phyloP scores from a whole-genome alignment of 192 early-diverging fungal genomes.

The Chytriomyces hyalinus region DNA sequence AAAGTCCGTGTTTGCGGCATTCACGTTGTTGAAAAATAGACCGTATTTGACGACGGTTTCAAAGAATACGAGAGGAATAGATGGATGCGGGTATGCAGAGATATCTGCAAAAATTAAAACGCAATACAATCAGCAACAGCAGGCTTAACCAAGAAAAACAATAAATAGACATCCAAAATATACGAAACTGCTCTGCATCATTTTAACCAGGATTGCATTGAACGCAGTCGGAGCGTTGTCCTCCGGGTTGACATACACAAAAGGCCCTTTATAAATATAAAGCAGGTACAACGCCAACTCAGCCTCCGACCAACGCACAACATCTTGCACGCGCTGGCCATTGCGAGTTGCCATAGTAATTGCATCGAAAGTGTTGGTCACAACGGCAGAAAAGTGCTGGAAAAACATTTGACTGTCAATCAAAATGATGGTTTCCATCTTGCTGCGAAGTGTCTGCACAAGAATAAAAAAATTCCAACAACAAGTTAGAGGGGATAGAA shows the following conservation, averaged over 20 bases:
- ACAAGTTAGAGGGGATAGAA: background rate
- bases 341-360: constrained; percentile 34
- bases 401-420: constrained; percentile 71
- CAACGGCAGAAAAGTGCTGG: constrained; percentile 62
- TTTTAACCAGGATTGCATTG: constrained; percentile 64
- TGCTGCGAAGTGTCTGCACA: constrained; percentile 45
- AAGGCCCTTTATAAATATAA: constrained; percentile 71
- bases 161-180: constrained; percentile 39
- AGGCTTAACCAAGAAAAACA: background rate
- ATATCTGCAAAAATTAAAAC: constrained; percentile 56
- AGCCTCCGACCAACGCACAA: constrained; percentile 69
- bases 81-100: constrained; percentile 74
- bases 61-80: constrained; percentile 74
- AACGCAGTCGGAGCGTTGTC: constrained; percentile 54
- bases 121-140: background rate
- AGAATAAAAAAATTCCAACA: background rate
- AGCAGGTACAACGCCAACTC: constrained; percentile 78
- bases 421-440: constrained; percentile 71
- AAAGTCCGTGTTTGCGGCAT: constrained; percentile 61
- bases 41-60: constrained; percentile 74
- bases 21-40: constrained; percentile 61
- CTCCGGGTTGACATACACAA: constrained; percentile 60
- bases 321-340: constrained; percentile 23
- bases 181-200: constrained; percentile 64
- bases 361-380: constrained; percentile 66